Evolutionary conservation across 495 filamentous ascomycete species (phyloP), one percentile per base, ranked within the genome.

Genomic region (Filosporella fistucella): DNA sequence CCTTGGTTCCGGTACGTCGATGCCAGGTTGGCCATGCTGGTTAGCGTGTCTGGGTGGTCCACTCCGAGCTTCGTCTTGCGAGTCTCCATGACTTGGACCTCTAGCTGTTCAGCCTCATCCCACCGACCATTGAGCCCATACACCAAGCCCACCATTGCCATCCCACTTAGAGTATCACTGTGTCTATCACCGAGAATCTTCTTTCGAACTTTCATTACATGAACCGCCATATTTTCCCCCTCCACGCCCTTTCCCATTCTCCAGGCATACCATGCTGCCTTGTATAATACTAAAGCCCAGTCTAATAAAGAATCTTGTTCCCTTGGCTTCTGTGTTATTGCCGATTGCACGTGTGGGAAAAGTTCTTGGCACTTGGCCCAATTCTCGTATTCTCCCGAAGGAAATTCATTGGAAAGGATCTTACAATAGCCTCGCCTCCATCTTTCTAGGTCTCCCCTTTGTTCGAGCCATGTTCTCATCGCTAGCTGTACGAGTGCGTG

Each of bases 401-500:
- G 75, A 47, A 77, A 67, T 21, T 45, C 62, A 7, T 23, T 26
- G 35, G 42, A 55, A 33, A 79, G 63, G 33, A 43, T 66, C 36
- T 55, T 59, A 41, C 69, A 65, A 55, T 60, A 75, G 9, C 52
- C 40, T 22, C 61, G 23, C 36, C 40, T 58, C 47, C 60, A 74
- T 12, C 32, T 55, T 46, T 77, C 67, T 20, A 63, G 44, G 42
- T 71, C 53, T 26, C 49, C 54, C 4, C 68, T 25, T 0, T 50
- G 46, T 40, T 67, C 46, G 9, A 78, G 56, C 74, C 72, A 77
- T 18, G 56, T 60, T 45, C 61, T 54, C 16, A 56, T 72, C 2
- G 65, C 61, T 20, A 74, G 45, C 54, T 77, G 68, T 14, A 77
- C 71, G 0, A 79, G 61, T 38, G 44, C 29, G 57, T 77, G 67